Evolutionary conservation across 257 asterid species (phyloP).

Genomic region (Misopates orontium): DNA sequence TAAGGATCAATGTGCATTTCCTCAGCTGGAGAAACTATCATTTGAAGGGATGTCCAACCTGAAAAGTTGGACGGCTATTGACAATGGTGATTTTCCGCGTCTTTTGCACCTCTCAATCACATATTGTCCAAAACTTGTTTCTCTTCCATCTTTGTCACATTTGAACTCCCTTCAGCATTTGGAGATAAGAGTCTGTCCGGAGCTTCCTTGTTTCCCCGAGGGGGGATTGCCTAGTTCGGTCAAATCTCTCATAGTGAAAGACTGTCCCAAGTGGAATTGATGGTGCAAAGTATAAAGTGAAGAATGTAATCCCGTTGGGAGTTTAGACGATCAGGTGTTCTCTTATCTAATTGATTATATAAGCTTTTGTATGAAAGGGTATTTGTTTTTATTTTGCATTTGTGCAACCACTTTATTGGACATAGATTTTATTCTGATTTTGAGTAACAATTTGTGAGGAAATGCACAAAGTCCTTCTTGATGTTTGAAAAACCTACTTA

Average conservation of each 20-base stretch:
- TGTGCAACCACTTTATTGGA: too few species aligned
- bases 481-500: too few species aligned
- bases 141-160: conserved; percentile 21
- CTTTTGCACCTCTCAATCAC: conserved; percentile 14
- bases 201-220: conserved; percentile 23
- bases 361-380: background rate
- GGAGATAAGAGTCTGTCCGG: conserved; percentile 24
- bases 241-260: conserved; percentile 11
- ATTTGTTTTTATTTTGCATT: too few species aligned
- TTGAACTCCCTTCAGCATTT: conserved; percentile 19
- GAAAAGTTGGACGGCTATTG: conserved; percentile 24
- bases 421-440: too few species aligned
- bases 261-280: conserved; percentile 13
- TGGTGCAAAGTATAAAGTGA: conserved; percentile 3
- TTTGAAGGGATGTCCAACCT: conserved; percentile 29
- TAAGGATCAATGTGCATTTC: conserved; percentile 18
- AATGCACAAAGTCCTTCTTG: too few species aligned
- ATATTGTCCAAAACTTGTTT: conserved; percentile 26
- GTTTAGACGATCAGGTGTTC: too few species aligned
- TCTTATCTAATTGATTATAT: background rate
- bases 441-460: too few species aligned
- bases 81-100: conserved; percentile 22
- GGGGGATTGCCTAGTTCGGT: conserved; percentile 12
- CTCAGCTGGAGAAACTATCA: conserved; percentile 29
- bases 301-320: conserved; percentile 1